These are phyloP conservation scores for Gentiana dahurica DNA, from an alignment of 257 asterid genomes.

Conservation along the genomic window DNA sequence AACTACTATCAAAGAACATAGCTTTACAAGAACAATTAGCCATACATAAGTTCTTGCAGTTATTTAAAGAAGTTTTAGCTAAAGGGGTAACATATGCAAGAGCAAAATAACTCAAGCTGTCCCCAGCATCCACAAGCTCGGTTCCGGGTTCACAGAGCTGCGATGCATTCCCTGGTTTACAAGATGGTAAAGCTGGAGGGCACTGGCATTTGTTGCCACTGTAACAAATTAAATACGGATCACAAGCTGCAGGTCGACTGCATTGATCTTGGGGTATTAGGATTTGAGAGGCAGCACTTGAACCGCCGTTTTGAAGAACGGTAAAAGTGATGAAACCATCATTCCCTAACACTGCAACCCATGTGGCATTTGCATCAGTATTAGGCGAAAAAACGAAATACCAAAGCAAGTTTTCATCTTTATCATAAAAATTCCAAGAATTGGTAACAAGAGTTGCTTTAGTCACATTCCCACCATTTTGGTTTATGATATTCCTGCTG, in stretches of 20 bases:
- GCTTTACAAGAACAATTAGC: conserved; percentile 69
- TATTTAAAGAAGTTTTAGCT: conserved; percentile 40
- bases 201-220: conserved; percentile 65
- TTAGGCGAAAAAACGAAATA: conserved; percentile 53
- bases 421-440: conserved; percentile 71
- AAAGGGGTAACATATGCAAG: conserved; percentile 46
- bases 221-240: conserved; percentile 47
- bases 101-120: conserved; percentile 46
- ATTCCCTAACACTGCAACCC: conserved; percentile 57
- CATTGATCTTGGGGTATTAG: conserved; percentile 67
- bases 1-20: conserved; percentile 46
- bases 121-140: conserved; percentile 60
- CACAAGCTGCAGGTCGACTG: conserved; percentile 73
- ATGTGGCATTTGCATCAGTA: conserved; percentile 35
- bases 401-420: conserved; percentile 37
- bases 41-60: conserved; percentile 61
- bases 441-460: conserved; percentile 48
- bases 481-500: conserved; percentile 49
- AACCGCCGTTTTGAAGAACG: conserved; percentile 33
- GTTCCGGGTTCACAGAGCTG: conserved; percentile 25
- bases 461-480: conserved; percentile 27
- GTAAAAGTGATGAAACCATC: conserved; percentile 53
- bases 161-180: conserved; percentile 33
- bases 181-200: conserved; percentile 49
- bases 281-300: conserved; percentile 24